Percentiles rank a stretch among this genome's conserved stretches.
phyloP scores from a whole-genome alignment of 2,329 filamentous ascomycete species.

The Huntiella bhutanensis region DNA sequence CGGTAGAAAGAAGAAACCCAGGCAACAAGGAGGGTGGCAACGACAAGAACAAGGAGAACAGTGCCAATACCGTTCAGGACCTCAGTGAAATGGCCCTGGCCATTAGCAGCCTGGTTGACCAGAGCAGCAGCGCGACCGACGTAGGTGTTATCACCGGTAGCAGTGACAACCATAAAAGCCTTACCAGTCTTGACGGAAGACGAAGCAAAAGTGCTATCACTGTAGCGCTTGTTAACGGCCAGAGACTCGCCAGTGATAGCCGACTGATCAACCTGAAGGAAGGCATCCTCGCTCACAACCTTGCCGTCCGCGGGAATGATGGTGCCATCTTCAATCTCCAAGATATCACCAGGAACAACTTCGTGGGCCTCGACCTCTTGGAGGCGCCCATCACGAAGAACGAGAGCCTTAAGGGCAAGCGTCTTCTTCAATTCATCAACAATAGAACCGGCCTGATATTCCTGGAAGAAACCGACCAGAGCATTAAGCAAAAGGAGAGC shows the following conservation, averaged over 20 bases:
- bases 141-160: slow-evolving; percentile 77
- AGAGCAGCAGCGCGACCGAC: slow-evolving; percentile 77
- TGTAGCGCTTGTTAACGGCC: slow-evolving; percentile 72
- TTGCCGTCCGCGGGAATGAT: slow-evolving; percentile 81
- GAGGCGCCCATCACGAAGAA: slow-evolving; percentile 59
- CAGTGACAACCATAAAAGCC: slow-evolving; percentile 63
- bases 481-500: slow-evolving; percentile 71
- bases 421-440: slow-evolving; percentile 86
- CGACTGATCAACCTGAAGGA: slow-evolving; percentile 60
- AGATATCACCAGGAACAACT: slow-evolving; percentile 76
- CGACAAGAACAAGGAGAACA: slow-evolving; percentile 58
- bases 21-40: slow-evolving; percentile 62
- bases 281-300: slow-evolving; percentile 67
- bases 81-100: slow-evolving; percentile 75
- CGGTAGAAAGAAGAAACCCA: slow-evolving; percentile 87
- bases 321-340: slow-evolving; percentile 73
- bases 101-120: slow-evolving; percentile 55
- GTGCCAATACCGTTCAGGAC: slow-evolving; percentile 77
- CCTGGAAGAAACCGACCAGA: slow-evolving; percentile 69
- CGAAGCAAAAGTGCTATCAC: slow-evolving; percentile 66
- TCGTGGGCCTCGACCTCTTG: slow-evolving; percentile 66
- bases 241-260: slow-evolving; percentile 43
- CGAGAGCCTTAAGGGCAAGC: slow-evolving; percentile 69
- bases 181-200: slow-evolving; percentile 82
- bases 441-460: slow-evolving; percentile 77